Base-by-base conservation (phyloP, 805 yeast species). In the Metschnikowia borealis region DNA sequence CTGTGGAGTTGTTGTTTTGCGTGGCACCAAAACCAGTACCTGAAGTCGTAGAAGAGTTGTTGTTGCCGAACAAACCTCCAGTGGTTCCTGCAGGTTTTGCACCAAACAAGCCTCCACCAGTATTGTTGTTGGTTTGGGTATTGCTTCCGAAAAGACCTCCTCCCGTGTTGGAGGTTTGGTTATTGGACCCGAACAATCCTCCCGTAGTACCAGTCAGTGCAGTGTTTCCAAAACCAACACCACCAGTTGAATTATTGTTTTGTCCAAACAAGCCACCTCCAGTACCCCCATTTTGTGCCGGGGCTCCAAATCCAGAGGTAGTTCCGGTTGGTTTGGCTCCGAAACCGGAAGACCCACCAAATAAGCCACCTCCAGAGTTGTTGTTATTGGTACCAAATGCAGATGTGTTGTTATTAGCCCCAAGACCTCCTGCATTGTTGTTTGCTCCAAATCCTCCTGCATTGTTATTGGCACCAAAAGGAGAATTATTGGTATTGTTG, bases 61-160 rank as follows among this genome's bases (percentile, higher is more conserved):
- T 55, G 38, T 44, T 47, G 13, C 59, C 59, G 39, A 60, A 54
- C 48, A 55, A 42, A 4, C 54, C 58, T 13, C 58, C 58, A 7
- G 56, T 38, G 8, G 52, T 42, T 21, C 49, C 52, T 2, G 53
- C 57, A 10, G 57, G 57, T 41, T 55, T 55, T 23, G 59, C 52
- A 2, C 72, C 70, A 54, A 66, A 68, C 21, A 65, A 59, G 5
- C 72, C 71, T 7, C 69, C 70, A 18, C 62, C 53, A 26, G 64
- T 51, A 41, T 59, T 53, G 44, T 59, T 53, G 45, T 55, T 60
- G 20, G 53, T 44, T 41, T 48, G 44, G 61, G 46, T 53, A 47
- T 46, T 50, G 23, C 33, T n/a, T 33, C 59, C 59, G 35, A 55
- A 55, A 3, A 55, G 44, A 3, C 57, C 56, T 18, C 53, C 53